Percentiles rank a stretch among this genome's conserved stretches.
These are phyloP conservation scores for Dryas drummondii DNA, from an alignment of 306 rosid species.

Conservation along the genomic window DNA sequence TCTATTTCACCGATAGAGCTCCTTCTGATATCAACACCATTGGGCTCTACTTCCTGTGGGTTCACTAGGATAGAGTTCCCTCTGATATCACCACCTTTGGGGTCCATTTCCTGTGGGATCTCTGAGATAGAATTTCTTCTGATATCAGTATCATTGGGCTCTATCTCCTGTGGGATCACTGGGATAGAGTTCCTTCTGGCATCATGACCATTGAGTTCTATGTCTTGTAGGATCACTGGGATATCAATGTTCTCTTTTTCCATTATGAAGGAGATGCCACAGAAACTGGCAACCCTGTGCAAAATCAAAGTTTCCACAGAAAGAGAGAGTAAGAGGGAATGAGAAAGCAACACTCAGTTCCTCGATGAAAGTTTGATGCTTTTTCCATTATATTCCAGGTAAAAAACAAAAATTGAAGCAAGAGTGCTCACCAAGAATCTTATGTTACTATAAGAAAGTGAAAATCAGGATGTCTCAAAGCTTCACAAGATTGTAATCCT, in stretches of 20 bases:
- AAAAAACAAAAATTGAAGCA: neutral
- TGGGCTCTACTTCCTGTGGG: neutral
- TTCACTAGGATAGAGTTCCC: conserved; percentile 2
- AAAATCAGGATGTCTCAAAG: conserved; percentile 1
- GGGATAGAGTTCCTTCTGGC: conserved; percentile 4
- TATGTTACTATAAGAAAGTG: neutral
- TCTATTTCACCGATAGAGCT: conserved; percentile 5
- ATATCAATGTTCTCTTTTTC: conserved; percentile 37
- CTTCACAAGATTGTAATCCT: conserved; percentile 13
- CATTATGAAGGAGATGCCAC: conserved; percentile 36
- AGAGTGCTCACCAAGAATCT: conserved; percentile 16
- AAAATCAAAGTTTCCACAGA: conserved; percentile 24
- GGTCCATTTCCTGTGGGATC: conserved; percentile 9
- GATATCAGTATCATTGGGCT: neutral
- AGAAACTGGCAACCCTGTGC: conserved; percentile 41
- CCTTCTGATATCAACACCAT: neutral
- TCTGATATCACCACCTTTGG: neutral
- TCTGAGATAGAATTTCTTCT: conserved; percentile 1
- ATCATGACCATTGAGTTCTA: neutral
- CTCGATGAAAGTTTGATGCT: neutral
- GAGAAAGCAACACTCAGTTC: neutral
- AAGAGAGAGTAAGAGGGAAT: neutral
- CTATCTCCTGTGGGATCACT: conserved; percentile 10
- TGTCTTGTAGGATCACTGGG: conserved; percentile 31
- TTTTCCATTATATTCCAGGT: neutral